These are phyloP conservation scores for Thozetella sp. DNA, from an alignment of 495 filamentous ascomycete genomes.

Conservation along the genomic window DNA sequence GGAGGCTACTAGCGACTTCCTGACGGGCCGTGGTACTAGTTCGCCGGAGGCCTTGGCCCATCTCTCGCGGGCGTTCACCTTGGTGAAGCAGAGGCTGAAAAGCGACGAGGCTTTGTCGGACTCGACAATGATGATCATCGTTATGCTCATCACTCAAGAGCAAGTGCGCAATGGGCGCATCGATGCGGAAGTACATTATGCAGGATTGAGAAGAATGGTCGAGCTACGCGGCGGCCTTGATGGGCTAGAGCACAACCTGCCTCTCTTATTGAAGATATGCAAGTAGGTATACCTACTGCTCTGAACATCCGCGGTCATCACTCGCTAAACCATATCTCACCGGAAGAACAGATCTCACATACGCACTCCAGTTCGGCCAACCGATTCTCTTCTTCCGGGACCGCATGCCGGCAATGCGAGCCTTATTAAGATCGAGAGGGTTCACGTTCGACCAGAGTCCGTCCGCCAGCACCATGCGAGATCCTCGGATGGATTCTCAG, in stretches of 20 bases:
- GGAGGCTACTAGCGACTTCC: conserved; percentile 23
- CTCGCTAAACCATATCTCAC: not conserved
- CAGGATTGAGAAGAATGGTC: conserved; percentile 19
- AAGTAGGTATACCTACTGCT: conserved; percentile 27
- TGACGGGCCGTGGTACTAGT: conserved; percentile 8
- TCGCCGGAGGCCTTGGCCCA: conserved; percentile 20
- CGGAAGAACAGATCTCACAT: conserved; percentile 18
- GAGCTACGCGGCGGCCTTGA: conserved; percentile 20
- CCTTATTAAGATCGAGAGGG: conserved; percentile 8
- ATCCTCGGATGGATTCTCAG: conserved; percentile 10
- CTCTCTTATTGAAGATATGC: conserved; percentile 19
- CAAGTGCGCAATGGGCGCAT: not conserved
- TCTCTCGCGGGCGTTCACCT: conserved; percentile 19
- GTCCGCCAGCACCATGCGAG: not conserved
- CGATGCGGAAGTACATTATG: conserved; percentile 17
- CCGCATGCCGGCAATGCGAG: conserved; percentile 14
- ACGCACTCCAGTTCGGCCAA: conserved; percentile 18
- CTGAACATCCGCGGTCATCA: too few species aligned
- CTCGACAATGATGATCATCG: conserved; percentile 5
- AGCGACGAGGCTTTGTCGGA: conserved; percentile 22
- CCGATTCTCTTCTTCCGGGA: conserved; percentile 24
- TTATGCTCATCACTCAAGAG: not conserved
- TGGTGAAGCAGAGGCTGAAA: conserved; percentile 13
- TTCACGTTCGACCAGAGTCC: conserved; percentile 6
- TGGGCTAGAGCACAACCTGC: conserved; percentile 15